Evolutionary conservation across 2,329 filamentous ascomycete species (phyloP).

Genomic region (Cordyceps javanica): DNA sequence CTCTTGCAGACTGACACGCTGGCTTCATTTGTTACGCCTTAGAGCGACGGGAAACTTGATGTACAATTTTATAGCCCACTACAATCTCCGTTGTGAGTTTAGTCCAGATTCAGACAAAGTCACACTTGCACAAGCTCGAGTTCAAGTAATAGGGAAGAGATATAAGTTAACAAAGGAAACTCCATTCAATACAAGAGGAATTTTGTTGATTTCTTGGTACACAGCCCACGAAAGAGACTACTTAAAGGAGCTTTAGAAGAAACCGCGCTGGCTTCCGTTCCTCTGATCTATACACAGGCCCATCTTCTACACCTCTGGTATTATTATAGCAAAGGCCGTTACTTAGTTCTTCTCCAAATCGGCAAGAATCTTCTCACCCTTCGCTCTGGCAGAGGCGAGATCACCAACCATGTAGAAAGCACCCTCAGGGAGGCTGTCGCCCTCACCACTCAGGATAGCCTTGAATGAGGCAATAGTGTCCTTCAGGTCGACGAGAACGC

Average conservation of each 20-base stretch:
- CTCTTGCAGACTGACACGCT: too few species aligned
- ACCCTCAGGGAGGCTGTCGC: slow-evolving; percentile 91
- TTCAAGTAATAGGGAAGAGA: background rate
- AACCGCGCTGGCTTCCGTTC: slow-evolving; percentile 43
- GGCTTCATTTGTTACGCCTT: too few species aligned
- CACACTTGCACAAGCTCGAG: background rate
- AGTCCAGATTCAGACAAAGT: background rate
- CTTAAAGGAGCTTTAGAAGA: slow-evolving; percentile 47
- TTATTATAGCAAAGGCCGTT: slow-evolving; percentile 28
- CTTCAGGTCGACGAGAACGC: slow-evolving; percentile 95
- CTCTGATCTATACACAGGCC: slow-evolving; percentile 55
- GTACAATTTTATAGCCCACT: too few species aligned
- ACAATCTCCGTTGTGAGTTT: background rate
- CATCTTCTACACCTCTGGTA: slow-evolving; percentile 27
- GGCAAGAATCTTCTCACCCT: slow-evolving; percentile 99
- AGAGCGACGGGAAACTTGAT: too few species aligned
- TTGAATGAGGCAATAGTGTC: slow-evolving; percentile 97
- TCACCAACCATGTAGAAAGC: slow-evolving; percentile 98
- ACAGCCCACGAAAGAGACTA: slow-evolving; percentile 54
- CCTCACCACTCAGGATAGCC: slow-evolving; percentile 90
- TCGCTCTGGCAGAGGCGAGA: slow-evolving; percentile 83
- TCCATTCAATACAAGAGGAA: slow-evolving; percentile 36
- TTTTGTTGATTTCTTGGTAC: slow-evolving; percentile 51
- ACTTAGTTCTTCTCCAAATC: slow-evolving; percentile 68
- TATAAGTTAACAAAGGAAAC: slow-evolving; percentile 19